These are phyloP conservation scores for Fraxinus sp. DNA, from an alignment of 305 asterid species.

Conservation along the genomic window DNA sequence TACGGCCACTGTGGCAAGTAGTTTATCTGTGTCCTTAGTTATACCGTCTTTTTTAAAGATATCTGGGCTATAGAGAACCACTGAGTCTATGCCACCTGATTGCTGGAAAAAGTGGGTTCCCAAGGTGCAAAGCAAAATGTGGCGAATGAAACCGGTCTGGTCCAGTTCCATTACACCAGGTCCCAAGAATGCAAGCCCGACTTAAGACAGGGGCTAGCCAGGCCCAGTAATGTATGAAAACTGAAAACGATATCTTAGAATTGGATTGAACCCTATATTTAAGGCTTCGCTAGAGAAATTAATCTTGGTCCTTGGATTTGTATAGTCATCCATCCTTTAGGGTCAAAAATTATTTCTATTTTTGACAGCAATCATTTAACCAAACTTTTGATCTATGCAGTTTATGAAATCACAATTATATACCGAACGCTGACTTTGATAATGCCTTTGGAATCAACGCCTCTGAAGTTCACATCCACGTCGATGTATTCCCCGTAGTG, in stretches of 20 bases:
- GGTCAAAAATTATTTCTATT: not conserved
- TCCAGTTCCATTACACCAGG: not conserved
- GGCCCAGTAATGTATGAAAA: not conserved
- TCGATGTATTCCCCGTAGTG: not conserved
- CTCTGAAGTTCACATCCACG: not conserved
- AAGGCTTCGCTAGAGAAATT: not conserved
- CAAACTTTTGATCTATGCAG: not conserved
- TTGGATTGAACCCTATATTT: not conserved
- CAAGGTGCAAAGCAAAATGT: constrained; percentile 49
- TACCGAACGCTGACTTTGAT: not conserved
- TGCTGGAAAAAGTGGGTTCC: constrained; percentile 79
- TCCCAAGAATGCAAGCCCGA: not conserved
- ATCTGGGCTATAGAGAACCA: constrained; percentile 64
- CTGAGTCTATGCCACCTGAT: constrained; percentile 65
- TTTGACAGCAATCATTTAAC: not conserved
- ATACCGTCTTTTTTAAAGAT: constrained; percentile 63
- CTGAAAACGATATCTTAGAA: not conserved
- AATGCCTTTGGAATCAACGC: not conserved
- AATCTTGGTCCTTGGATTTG: not conserved
- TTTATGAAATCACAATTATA: not conserved
- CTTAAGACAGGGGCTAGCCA: not conserved
- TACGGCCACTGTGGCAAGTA: constrained; percentile 66
- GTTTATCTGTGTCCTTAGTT: constrained; percentile 18
- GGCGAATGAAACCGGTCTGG: constrained; percentile 16
- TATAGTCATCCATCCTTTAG: not conserved